These are phyloP conservation scores for Mollisiaceae sp. DNA, from an alignment of 2,329 filamentous ascomycete species.

Conservation along the genomic window DNA sequence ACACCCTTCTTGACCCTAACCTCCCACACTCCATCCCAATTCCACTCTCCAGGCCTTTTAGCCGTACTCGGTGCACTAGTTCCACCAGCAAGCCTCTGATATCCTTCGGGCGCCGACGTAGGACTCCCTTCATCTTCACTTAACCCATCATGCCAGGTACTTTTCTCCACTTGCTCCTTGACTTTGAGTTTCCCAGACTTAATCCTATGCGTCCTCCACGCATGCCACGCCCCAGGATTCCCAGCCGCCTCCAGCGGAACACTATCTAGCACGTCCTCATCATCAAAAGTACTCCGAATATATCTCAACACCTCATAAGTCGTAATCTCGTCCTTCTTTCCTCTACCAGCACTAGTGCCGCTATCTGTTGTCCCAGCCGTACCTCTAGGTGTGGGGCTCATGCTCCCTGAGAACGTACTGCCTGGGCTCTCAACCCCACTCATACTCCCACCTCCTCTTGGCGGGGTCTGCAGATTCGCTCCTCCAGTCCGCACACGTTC, in stretches of 20 bases:
- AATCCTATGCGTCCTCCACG: conserved; percentile 77
- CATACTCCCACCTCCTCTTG: conserved; percentile 24
- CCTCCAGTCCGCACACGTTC: conserved; percentile 40
- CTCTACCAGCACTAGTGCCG: conserved; percentile 17
- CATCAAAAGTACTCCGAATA: conserved; percentile 80
- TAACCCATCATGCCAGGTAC: conserved; percentile 13
- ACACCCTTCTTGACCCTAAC: conserved; percentile 83
- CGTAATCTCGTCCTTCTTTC: conserved; percentile 43
- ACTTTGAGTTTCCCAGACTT: conserved; percentile 50
- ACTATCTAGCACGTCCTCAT: conserved; percentile 76
- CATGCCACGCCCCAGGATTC: conserved; percentile 92
- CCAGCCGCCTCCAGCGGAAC: conserved; percentile 82
- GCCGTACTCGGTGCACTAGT: conserved; percentile 26
- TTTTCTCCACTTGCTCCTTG: conserved; percentile 1
- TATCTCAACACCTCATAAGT: conserved; percentile 78
- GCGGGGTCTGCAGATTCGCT: conserved; percentile 34
- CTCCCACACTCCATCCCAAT: conserved; percentile 98
- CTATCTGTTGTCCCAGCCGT: conserved; percentile 21
- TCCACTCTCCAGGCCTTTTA: conserved; percentile 82
- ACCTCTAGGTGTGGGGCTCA: conserved; percentile 30
- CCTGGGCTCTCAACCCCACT: conserved; percentile 30
- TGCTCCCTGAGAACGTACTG: conserved; percentile 24
- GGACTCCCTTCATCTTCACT: conserved; percentile 21
- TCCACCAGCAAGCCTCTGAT: conserved; percentile 31
- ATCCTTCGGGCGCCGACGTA: conserved; percentile 26